Evolutionary conservation across 169 alveolate genomes (phyloP).

Genomic region (Babesia divergens): DNA sequence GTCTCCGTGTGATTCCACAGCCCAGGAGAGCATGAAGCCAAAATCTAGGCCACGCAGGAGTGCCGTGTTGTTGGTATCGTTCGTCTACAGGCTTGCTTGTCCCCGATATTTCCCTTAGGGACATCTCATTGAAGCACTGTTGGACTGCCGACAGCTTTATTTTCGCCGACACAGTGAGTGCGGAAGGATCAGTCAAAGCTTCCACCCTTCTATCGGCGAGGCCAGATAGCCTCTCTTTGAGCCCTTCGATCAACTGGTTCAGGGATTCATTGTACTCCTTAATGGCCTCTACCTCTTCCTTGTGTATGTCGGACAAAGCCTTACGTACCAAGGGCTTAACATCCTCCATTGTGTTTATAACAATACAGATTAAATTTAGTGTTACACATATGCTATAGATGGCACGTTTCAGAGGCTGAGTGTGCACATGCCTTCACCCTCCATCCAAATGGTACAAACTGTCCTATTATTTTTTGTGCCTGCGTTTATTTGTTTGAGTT

Average conservation of each 20-base stretch:
- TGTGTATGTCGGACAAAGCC: conserved; percentile 10
- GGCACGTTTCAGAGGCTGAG: background rate
- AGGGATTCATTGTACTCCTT: background rate
- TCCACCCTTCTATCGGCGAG: conserved; percentile 9
- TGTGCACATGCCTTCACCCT: conserved; percentile 1
- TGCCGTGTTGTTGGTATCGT: conserved; percentile 30
- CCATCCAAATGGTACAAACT: background rate
- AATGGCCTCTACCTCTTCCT: background rate
- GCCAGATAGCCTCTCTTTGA: background rate
- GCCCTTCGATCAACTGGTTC: background rate
- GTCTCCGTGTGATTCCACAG: conserved; percentile 21
- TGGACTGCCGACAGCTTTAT: background rate
- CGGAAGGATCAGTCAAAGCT: background rate
- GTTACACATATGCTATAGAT: background rate
- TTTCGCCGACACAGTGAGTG: background rate
- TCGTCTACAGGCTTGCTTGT: conserved; percentile 6
- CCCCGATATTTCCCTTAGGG: background rate
- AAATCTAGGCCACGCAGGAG: conserved; percentile 58
- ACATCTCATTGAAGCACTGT: conserved; percentile 9
- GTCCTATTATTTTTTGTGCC: background rate
- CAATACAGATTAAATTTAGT: background rate
- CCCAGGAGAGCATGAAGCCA: conserved; percentile 63
- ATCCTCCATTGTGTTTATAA: conserved; percentile 1
- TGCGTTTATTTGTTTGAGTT: background rate
- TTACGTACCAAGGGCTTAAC: background rate